Percentiles rank a stretch among this genome's conserved stretches.
These are phyloP conservation scores for Microascus cirrosus DNA, from an alignment of 2,329 filamentous ascomycete genomes.

Conservation along the genomic window DNA sequence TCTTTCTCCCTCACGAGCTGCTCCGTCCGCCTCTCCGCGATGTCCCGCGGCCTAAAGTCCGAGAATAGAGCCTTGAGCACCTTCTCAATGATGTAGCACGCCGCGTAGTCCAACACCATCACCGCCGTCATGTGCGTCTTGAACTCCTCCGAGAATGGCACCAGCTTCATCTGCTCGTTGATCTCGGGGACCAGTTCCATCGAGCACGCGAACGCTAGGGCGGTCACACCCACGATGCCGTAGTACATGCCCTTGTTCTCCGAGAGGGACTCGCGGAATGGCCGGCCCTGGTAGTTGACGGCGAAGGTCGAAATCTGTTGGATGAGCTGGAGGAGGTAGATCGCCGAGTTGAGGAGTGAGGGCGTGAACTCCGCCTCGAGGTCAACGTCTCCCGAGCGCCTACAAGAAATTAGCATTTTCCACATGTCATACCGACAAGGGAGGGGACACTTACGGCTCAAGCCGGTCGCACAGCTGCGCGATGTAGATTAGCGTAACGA, in stretches of 20 bases:
- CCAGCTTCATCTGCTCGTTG: slow-evolving; percentile 85
- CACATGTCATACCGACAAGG: background rate
- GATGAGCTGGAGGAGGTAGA: slow-evolving; percentile 94
- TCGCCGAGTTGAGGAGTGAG: slow-evolving; percentile 88
- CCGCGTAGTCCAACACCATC: slow-evolving; percentile 81
- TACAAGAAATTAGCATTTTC: slow-evolving; percentile 19
- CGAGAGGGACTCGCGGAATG: slow-evolving; percentile 89
- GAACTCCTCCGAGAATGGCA: slow-evolving; percentile 83
- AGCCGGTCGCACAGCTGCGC: slow-evolving; percentile 77
- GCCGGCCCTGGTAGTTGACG: slow-evolving; percentile 97
- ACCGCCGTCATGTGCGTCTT: slow-evolving; percentile 71
- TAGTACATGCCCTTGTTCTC: slow-evolving; percentile 99
- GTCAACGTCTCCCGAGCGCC: slow-evolving; percentile 55
- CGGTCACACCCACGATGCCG: slow-evolving; percentile 82
- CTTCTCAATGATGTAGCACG: slow-evolving; percentile 82
- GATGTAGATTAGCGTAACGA: slow-evolving; percentile 87
- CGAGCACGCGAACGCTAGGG: slow-evolving; percentile 84
- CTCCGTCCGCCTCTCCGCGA: slow-evolving; percentile 75
- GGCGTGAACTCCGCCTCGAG: slow-evolving; percentile 91
- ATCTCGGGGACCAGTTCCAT: slow-evolving; percentile 93
- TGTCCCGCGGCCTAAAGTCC: slow-evolving; percentile 88
- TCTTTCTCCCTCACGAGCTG: slow-evolving; percentile 68
- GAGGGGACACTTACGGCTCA: slow-evolving; percentile 56
- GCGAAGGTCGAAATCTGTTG: slow-evolving; percentile 98
- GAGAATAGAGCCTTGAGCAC: slow-evolving; percentile 76